phyloP scores from a whole-genome alignment of 2,329 filamentous ascomycete species.

The Onygenales sp. region DNA sequence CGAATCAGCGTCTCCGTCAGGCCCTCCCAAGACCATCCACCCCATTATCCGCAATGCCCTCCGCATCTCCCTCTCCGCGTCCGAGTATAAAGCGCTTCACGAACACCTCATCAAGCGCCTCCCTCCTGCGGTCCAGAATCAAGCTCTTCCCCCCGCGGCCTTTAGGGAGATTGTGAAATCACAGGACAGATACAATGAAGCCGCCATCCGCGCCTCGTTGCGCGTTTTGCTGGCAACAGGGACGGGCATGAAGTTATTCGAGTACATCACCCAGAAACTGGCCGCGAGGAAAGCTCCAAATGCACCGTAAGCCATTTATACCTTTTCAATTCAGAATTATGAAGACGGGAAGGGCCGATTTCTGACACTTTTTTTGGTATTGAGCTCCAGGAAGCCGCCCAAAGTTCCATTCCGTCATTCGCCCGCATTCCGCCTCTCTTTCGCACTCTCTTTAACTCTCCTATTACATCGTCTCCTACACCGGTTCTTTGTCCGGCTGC shows the following conservation, averaged over 20 bases:
- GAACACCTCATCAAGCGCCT: slow-evolving; percentile 72
- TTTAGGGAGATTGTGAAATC: slow-evolving; percentile 44
- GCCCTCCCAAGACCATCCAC: slow-evolving; percentile 35
- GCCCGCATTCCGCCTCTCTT: slow-evolving; percentile 64
- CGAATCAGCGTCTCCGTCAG: neutral
- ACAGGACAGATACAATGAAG: slow-evolving; percentile 58
- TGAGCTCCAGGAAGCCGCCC: slow-evolving; percentile 22
- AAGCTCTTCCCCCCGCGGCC: slow-evolving; percentile 39
- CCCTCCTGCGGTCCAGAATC: slow-evolving; percentile 45
- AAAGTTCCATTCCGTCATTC: slow-evolving; percentile 42
- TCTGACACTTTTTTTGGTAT: slow-evolving; percentile 5
- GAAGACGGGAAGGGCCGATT: slow-evolving; percentile 1
- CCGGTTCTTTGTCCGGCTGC: slow-evolving; percentile 75
- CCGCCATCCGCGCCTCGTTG: slow-evolving; percentile 60
- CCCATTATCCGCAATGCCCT: slow-evolving; percentile 76
- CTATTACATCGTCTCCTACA: slow-evolving; percentile 82
- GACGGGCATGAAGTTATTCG: slow-evolving; percentile 54
- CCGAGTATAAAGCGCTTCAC: slow-evolving; percentile 78
- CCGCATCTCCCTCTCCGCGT: slow-evolving; percentile 71
- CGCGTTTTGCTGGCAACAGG: slow-evolving; percentile 60
- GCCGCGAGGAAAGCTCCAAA: neutral
- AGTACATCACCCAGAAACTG: slow-evolving; percentile 30
- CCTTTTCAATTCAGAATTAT: neutral
- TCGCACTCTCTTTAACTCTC: slow-evolving; percentile 75
- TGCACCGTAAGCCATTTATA: neutral